These are phyloP conservation scores for Gossypium davidsonii DNA, from an alignment of 441 rosid species.

Conservation along the genomic window DNA sequence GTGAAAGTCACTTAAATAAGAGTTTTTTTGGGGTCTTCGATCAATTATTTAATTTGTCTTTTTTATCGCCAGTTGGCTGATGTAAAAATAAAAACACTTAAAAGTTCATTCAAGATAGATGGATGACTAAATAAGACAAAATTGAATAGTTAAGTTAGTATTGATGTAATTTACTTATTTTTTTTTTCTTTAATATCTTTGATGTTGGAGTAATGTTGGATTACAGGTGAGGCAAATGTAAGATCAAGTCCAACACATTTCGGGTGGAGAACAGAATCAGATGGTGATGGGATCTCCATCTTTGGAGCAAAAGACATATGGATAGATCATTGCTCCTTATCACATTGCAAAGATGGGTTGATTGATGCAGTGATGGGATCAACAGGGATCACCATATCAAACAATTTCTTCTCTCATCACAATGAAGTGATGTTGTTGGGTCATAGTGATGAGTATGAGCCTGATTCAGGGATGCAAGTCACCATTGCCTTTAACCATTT, in stretches of 20 bases:
- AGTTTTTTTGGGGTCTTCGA: too few species aligned
- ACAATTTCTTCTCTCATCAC: conserved; percentile 85
- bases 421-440: conserved; percentile 92
- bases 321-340: conserved; percentile 87
- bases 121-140: too few species aligned
- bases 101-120: too few species aligned
- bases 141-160: too few species aligned
- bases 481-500: conserved; percentile 92
- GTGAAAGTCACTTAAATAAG: too few species aligned
- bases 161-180: too few species aligned
- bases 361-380: conserved; percentile 91
- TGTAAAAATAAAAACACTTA: too few species aligned
- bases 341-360: conserved; percentile 80
- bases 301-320: conserved; percentile 85
- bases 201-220: too few species aligned
- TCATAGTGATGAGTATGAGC: conserved; percentile 72
- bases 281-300: conserved; percentile 88
- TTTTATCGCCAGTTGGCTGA: too few species aligned
- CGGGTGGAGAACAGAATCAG: conserved; percentile 69
- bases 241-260: conserved; percentile 79
- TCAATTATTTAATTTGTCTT: too few species aligned
- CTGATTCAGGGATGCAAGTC: conserved; percentile 87
- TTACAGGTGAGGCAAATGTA: conserved; percentile 60
- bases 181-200: too few species aligned
- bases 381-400: conserved; percentile 79